phyloP scores from a whole-genome alignment of 225 moss, liverwort and hornwort species.

The Physcomitrellopsis africana region DNA sequence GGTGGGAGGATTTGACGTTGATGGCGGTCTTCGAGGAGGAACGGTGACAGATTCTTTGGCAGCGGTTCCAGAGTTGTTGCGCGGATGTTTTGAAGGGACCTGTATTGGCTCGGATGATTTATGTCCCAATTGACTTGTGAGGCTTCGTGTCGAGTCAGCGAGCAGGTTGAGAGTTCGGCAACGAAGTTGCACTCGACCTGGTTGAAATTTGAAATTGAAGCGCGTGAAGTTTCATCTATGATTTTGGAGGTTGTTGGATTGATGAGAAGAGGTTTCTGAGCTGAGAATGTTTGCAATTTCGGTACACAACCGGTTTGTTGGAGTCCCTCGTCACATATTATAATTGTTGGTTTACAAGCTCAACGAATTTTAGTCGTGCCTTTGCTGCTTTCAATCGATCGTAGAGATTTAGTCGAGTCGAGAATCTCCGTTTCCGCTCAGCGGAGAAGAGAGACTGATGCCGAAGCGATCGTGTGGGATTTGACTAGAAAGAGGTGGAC shows the following conservation, averaged over 20 bases:
- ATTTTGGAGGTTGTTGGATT: neutral
- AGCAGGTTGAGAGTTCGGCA: neutral
- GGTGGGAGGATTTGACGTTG: no score
- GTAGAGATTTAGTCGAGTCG: neutral
- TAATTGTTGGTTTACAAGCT: neutral
- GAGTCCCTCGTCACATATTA: neutral
- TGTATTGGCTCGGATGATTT: no score
- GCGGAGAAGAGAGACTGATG: neutral
- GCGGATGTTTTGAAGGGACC: neutral
- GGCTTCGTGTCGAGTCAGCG: neutral
- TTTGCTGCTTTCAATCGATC: no score
- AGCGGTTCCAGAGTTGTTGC: neutral
- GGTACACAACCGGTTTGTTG: neutral
- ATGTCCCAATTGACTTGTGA: neutral
- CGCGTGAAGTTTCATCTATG: constrained; percentile 20
- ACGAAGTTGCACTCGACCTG: neutral
- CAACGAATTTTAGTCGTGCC: no score
- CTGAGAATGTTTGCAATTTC: neutral
- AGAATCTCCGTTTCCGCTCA: neutral
- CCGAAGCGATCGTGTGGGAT: constrained; percentile 11
- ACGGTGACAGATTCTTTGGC: no score
- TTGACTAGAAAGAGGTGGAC: constrained; percentile 3
- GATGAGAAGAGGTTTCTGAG: neutral
- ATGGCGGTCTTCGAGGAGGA: no score
- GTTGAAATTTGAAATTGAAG: neutral